These are phyloP conservation scores for Chaetomium tenue DNA, from an alignment of 495 filamentous ascomycete genomes.

Conservation along the genomic window DNA sequence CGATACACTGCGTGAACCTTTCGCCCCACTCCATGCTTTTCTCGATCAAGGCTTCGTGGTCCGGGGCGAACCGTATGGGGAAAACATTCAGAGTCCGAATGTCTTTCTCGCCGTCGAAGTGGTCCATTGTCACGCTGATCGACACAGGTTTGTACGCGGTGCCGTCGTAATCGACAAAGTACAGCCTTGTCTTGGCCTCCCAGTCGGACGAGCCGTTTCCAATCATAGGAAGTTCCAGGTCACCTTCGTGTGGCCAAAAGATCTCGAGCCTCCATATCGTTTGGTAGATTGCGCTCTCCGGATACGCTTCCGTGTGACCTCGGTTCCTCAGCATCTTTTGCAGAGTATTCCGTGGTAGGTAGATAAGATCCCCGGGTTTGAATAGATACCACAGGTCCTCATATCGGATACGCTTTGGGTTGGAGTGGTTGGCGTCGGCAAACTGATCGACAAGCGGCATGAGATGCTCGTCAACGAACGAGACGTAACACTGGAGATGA, in stretches of 20 bases:
- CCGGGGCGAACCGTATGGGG: neutral
- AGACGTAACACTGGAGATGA: conserved; percentile 4
- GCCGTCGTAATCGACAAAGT: conserved; percentile 1
- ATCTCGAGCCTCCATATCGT: neutral
- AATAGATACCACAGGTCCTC: conserved; percentile 4
- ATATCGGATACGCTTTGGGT: neutral
- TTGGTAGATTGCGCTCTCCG: neutral
- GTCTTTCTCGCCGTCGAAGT: conserved; percentile 6
- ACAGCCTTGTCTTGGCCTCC: neutral
- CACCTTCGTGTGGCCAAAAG: neutral
- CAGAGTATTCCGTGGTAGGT: neutral
- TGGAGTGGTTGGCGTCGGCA: neutral
- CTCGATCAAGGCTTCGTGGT: neutral
- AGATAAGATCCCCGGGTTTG: neutral
- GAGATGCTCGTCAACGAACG: neutral
- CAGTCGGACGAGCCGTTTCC: neutral
- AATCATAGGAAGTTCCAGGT: neutral
- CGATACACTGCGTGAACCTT: neutral
- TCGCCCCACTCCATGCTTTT: neutral
- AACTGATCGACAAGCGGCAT: neutral
- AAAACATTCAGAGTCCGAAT: neutral
- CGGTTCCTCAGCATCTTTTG: neutral
- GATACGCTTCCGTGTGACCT: neutral
- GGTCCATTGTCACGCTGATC: neutral
- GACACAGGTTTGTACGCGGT: neutral